phyloP scores from a whole-genome alignment of 345 rosid species.

The Acer saccharum region DNA sequence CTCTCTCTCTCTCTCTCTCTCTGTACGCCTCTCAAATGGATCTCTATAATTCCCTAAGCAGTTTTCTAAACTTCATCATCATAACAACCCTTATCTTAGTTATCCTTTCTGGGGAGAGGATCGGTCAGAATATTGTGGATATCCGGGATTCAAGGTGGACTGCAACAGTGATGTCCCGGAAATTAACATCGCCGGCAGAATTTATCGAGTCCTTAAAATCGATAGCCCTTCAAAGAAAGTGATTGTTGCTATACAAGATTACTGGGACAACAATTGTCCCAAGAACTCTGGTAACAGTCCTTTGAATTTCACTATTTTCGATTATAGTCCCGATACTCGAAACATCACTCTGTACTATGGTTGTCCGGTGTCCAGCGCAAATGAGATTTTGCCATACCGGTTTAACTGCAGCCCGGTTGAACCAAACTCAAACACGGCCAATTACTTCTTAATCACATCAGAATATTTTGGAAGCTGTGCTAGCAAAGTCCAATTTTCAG shows the following conservation, averaged over 20 bases:
- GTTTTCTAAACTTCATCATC: too few species aligned
- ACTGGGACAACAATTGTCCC: slow-evolving; percentile 25
- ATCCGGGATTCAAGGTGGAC: slow-evolving; percentile 31
- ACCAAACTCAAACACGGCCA: not conserved
- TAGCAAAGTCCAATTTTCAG: not conserved
- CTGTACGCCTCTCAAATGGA: too few species aligned
- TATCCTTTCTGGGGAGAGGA: slow-evolving; percentile 22
- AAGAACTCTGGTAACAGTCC: not conserved
- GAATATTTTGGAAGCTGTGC: not conserved
- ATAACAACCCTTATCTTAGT: too few species aligned
- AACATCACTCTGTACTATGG: slow-evolving; percentile 27
- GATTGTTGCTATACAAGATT: slow-evolving; percentile 31
- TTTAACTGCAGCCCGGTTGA: not conserved
- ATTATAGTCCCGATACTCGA: not conserved
- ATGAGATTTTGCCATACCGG: too few species aligned
- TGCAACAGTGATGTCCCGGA: not conserved
- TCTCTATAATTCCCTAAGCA: too few species aligned
- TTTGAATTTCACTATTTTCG: not conserved
- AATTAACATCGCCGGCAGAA: slow-evolving; percentile 25
- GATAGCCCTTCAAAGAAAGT: not conserved
- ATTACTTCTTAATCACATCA: not conserved
- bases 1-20: too few species aligned
- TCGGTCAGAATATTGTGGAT: slow-evolving; percentile 25
- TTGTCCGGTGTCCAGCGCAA: too few species aligned
- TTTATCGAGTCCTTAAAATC: slow-evolving; percentile 26